Conservation (phyloP, 2,329 filamentous ascomycete species). For the Fusarium penzigii region DNA sequence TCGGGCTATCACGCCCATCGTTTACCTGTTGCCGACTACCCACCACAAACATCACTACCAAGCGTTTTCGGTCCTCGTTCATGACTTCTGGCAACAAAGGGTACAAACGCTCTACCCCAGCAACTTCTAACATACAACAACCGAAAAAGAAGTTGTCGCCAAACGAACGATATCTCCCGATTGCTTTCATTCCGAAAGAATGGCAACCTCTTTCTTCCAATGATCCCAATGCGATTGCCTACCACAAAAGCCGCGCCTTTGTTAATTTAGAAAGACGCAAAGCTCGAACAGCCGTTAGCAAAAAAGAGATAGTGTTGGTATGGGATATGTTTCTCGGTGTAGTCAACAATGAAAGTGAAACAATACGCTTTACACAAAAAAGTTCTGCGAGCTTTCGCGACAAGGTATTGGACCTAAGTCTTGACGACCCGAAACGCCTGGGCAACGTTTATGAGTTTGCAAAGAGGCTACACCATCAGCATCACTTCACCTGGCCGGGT, state of each 20-base stretch:
- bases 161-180: too few species aligned
- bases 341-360: constrained; percentile 17
- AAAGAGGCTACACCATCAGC: constrained; percentile 37
- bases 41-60: not conserved
- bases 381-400: constrained; percentile 32
- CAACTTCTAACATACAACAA: too few species aligned
- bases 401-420: constrained; percentile 28
- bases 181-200: too few species aligned
- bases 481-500: constrained; percentile 48
- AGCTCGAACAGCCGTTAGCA: too few species aligned
- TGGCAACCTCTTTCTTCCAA: too few species aligned
- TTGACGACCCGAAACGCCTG: constrained; percentile 31
- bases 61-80: not conserved
- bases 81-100: not conserved
- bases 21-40: not conserved
- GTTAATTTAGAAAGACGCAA: too few species aligned
- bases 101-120: too few species aligned
- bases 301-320: not conserved
- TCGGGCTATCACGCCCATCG: constrained; percentile 2
- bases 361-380: constrained; percentile 20
- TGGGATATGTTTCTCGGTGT: constrained; percentile 30
- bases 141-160: too few species aligned
- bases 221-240: not conserved
- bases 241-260: not conserved
- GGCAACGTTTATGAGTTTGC: constrained; percentile 28